A percentile compares a stretch with the other conserved stretches of the same genome.
These are phyloP conservation scores for Microbotryum lychnidis-dioicae DNA, from an alignment of 1,284 basidiomycete genomes.

Conservation along the genomic window DNA sequence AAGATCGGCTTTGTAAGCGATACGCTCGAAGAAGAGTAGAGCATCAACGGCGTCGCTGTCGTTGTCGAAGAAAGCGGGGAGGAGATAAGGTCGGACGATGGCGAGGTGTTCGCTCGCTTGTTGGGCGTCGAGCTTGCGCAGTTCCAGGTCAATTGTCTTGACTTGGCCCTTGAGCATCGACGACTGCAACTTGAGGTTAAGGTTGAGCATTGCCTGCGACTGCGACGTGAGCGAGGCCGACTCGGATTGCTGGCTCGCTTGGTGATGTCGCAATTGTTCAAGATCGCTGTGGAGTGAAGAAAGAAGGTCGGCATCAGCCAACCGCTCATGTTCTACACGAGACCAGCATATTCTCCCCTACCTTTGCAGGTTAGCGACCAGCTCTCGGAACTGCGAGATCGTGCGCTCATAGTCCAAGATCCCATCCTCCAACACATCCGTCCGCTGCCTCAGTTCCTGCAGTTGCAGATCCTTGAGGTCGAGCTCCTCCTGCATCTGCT, in stretches of 20 bases:
- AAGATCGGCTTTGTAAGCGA: slow-evolving; percentile 74
- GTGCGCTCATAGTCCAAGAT: slow-evolving; percentile 79
- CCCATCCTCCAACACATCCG: slow-evolving; percentile 61
- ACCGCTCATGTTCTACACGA: not conserved
- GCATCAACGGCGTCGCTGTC: slow-evolving; percentile 78
- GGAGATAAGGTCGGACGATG: slow-evolving; percentile 64
- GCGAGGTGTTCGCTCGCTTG: slow-evolving; percentile 68
- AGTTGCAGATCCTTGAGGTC: slow-evolving; percentile 63
- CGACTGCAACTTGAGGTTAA: slow-evolving; percentile 85
- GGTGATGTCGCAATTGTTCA: slow-evolving; percentile 67
- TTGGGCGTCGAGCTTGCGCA: slow-evolving; percentile 69
- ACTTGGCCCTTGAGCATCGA: slow-evolving; percentile 81
- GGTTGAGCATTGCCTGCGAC: slow-evolving; percentile 72
- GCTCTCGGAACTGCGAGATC: slow-evolving; percentile 80
- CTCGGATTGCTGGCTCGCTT: slow-evolving; percentile 71
- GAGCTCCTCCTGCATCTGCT: slow-evolving; percentile 80
- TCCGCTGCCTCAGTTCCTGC: slow-evolving; percentile 57
- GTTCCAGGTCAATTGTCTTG: slow-evolving; percentile 75
- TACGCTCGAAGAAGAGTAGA: slow-evolving; percentile 81
- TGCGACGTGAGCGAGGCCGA: slow-evolving; percentile 64
- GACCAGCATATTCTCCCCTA: slow-evolving; percentile 38
- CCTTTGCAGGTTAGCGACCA: slow-evolving; percentile 74
- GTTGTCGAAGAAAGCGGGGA: slow-evolving; percentile 67
- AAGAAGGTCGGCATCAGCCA: not conserved
- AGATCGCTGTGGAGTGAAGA: slow-evolving; percentile 55